Percentiles rank a stretch among this genome's conserved stretches.
phyloP scores from a whole-genome alignment of 169 alveolate genomes.

The Plasmodium gonderi region DNA sequence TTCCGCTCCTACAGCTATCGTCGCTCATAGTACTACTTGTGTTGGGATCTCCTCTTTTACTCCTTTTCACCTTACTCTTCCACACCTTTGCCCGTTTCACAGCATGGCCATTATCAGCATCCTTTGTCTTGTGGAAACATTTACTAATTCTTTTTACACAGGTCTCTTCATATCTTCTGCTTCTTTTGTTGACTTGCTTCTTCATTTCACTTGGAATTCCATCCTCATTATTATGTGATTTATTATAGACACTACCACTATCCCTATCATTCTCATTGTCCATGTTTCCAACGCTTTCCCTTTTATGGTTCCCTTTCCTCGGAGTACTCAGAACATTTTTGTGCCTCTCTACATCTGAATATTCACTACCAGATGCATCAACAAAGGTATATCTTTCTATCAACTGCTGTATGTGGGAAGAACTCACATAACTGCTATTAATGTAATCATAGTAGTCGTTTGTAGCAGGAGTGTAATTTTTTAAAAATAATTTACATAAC shows the following conservation, averaged over 20 bases:
- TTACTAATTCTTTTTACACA: neutral
- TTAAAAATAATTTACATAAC: conserved; percentile 55
- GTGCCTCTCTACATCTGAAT: neutral
- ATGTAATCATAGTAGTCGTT: conserved; percentile 52
- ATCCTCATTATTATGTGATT: neutral
- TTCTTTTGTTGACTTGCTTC: neutral
- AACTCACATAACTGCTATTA: conserved; percentile 24
- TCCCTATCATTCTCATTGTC: neutral
- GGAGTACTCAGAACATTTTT: neutral
- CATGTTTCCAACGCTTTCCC: neutral
- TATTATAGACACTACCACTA: neutral
- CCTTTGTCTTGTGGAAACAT: neutral
- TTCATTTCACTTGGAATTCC: neutral
- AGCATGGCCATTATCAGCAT: neutral
- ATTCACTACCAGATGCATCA: neutral
- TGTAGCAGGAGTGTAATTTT: conserved; percentile 8
- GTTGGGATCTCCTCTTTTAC: neutral
- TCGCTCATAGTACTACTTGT: neutral
- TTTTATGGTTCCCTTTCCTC: neutral
- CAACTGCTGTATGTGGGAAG: neutral
- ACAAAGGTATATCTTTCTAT: conserved; percentile 1
- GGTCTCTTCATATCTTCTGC: neutral
- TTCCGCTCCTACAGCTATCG: neutral
- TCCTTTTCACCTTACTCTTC: neutral
- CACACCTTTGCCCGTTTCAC: neutral